A percentile compares a stretch with the other conserved stretches of the same genome.
phyloP scores from a whole-genome alignment of 441 rosid genomes.

The Lepidium campestre region DNA sequence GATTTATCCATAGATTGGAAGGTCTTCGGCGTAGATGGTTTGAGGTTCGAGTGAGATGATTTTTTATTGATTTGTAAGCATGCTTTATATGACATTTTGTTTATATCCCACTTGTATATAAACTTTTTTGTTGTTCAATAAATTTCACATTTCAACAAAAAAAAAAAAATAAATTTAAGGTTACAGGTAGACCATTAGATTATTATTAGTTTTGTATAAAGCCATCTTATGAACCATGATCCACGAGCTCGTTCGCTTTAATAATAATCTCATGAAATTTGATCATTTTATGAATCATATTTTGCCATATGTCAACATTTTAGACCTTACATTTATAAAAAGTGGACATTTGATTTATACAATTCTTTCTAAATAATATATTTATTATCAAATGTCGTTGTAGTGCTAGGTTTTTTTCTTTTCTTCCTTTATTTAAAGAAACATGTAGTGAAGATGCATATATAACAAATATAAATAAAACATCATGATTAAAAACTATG shows the following conservation, averaged over 20 bases:
- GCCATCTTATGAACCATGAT: conserved; percentile 2
- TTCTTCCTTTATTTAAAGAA: background rate
- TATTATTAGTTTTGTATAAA: conserved; percentile 5
- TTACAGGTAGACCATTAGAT: no score
- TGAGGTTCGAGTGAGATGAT: no score
- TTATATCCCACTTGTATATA: no score
- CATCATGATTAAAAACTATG: background rate
- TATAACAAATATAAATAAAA: background rate
- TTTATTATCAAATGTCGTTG: background rate
- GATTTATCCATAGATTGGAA: no score
- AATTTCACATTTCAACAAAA: no score
- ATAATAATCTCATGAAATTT: background rate
- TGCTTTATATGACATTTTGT: no score
- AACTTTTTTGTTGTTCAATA: no score
- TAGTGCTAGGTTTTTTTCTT: background rate
- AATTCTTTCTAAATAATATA: background rate
- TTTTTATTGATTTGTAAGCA: no score
- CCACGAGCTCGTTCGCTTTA: background rate
- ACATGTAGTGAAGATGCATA: background rate
- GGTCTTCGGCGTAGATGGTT: no score
- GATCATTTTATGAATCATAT: conserved; percentile 1
- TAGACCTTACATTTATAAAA: background rate
- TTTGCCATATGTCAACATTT: background rate
- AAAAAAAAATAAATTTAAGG: no score
- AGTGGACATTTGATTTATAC: background rate